Evolutionary conservation across 805 yeast genomes (phyloP), one percentile per base, ranked within the genome.

Genomic region (Millerago galiae): DNA sequence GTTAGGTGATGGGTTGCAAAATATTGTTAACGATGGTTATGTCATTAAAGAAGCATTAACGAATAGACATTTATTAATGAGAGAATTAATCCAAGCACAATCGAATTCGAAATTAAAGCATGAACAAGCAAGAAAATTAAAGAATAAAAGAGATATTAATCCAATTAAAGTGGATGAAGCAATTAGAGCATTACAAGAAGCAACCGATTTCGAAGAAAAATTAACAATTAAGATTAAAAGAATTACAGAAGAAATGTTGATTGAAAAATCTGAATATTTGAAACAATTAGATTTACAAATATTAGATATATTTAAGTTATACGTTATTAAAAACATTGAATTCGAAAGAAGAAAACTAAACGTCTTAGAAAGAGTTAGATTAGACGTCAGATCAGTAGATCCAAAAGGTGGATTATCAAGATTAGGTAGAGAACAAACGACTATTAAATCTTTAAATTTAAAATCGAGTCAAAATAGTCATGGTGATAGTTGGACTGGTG

Each of bases 81-180:
- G 97, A 41, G 99, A 93, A 51, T 68, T 88, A 40, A 55, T 76
- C 27, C 83, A 77, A 56, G 90, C 96, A 2, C 95, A 90, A 60
- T 77, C 79, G 8, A 77, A 71, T 43, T 79, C 95, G 1, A 78
- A 75, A 51, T 64, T 75, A 26, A 83, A 78, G 54, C 95, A 86
- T 54, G 75, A 77, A 38, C 71, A 76, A 5, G 95, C 95, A 1
- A 65, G 76, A 34, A 80, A 81, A 54, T 71, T 88, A 43, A 84
- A 86, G 52, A 77, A 77, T 42, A 80, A 75, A 53, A 69, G 88
- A 29, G 78, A 84, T 39, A 80, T 88, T 40, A 91, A 84, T 54
- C 96, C 98, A 0, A 61, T 85, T 24, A 87, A 83, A 58, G 95
- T 88, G 4, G 96, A 93, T 53, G 97, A 90, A 51, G 95, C 96